Conservation (phyloP, 139 green algal species). For the Astrephomene gubernaculifera region DNA sequence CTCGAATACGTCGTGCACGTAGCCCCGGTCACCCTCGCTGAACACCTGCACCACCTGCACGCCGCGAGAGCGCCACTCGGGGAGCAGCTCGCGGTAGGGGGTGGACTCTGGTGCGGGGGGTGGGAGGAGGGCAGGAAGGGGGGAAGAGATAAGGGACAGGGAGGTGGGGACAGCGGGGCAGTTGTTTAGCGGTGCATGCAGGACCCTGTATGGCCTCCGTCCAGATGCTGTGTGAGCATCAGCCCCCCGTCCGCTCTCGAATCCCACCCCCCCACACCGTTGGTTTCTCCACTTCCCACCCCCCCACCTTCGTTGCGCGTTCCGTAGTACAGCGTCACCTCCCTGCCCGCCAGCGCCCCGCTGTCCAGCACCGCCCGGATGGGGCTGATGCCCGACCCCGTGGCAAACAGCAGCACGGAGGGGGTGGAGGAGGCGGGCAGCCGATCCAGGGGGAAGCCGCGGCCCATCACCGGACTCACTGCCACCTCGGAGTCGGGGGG, state of each 20-base stretch:
- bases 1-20: slow-evolving; percentile 83
- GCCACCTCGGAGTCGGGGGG: slow-evolving; percentile 50
- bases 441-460: slow-evolving; percentile 89
- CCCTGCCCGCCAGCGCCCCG: slow-evolving; percentile 51
- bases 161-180: too few species aligned
- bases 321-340: slow-evolving; percentile 86
- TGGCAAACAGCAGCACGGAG: slow-evolving; percentile 75
- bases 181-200: too few species aligned
- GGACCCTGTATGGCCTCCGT: too few species aligned
- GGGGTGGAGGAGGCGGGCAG: slow-evolving; percentile 72
- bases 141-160: background rate
- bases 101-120: slow-evolving; percentile 18
- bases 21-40: slow-evolving; percentile 57
- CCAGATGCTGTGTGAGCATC: too few species aligned
- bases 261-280: too few species aligned
- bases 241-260: too few species aligned
- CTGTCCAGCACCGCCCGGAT: slow-evolving; percentile 87
- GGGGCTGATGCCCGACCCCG: slow-evolving; percentile 77
- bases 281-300: too few species aligned
- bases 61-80: slow-evolving; percentile 73
- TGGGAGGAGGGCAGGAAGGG: background rate
- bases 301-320: slow-evolving; percentile 52
- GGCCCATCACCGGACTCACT: slow-evolving; percentile 66
- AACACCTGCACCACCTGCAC: slow-evolving; percentile 73
- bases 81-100: slow-evolving; percentile 59